phyloP scores from a whole-genome alignment of 768 basidiomycete genomes.

The Panellus pusillus region DNA sequence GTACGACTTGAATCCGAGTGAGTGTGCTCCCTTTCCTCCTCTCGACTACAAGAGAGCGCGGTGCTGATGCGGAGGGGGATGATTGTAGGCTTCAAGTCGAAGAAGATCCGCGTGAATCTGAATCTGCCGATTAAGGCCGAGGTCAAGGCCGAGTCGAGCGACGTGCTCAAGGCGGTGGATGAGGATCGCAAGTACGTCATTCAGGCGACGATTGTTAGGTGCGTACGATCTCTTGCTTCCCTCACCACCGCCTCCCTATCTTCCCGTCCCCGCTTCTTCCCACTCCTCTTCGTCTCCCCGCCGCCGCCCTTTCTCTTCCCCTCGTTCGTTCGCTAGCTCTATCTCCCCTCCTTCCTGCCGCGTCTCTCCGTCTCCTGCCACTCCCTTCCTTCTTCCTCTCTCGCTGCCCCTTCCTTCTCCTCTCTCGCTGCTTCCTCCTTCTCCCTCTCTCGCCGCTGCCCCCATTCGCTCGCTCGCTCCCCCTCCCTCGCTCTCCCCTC shows the following conservation, averaged over 20 bases:
- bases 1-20: constrained; percentile 86
- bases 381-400: no score
- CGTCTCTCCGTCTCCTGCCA: not conserved
- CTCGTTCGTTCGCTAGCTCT: no score
- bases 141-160: constrained; percentile 84
- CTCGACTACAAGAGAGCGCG: not conserved
- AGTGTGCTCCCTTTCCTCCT: constrained; percentile 18
- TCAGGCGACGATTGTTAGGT: constrained; percentile 91
- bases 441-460: no score
- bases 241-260: no score
- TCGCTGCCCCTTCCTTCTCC: no score
- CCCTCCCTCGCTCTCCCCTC: no score
- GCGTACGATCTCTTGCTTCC: constrained; percentile 21
- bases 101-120: constrained; percentile 90
- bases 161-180: constrained; percentile 92
- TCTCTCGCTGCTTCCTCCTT: no score
- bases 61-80: not conserved
- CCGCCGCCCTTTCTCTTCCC: not conserved
- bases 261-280: no score
- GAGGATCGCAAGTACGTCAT: constrained; percentile 97
- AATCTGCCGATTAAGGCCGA: constrained; percentile 95
- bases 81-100: constrained; percentile 77
- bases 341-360: not conserved
- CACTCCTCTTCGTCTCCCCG: constrained; percentile 2
- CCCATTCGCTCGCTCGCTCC: no score